Conservation (phyloP, 495 filamentous ascomycete genomes). For the Parmelia sp. region DNA sequence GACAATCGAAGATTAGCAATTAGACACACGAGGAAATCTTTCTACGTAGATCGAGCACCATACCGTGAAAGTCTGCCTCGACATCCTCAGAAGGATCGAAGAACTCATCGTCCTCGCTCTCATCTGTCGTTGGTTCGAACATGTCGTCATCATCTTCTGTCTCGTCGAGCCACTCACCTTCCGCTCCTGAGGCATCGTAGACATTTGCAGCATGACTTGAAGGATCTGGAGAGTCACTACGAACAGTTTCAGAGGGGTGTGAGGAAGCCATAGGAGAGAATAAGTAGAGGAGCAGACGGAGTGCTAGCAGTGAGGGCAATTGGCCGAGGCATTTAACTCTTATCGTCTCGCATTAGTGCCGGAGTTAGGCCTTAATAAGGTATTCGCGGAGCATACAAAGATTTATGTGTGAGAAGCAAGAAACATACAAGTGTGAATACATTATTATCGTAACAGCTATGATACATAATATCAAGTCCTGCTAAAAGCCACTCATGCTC, state of each 20-base stretch:
- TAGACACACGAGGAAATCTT: not conserved
- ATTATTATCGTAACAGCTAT: not conserved
- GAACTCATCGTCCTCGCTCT: slow-evolving; percentile 35
- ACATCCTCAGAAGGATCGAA: slow-evolving; percentile 33
- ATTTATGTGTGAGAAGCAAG: not conserved
- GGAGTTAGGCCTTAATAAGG: not conserved
- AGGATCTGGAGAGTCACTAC: slow-evolving; percentile 23
- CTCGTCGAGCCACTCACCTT: slow-evolving; percentile 38
- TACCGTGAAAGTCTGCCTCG: slow-evolving; percentile 42
- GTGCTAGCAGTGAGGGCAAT: not conserved
- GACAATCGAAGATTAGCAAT: not conserved
- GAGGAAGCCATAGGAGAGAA: slow-evolving; percentile 5
- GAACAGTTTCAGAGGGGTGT: not conserved
- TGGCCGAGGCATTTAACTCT: not conserved
- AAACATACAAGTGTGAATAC: not conserved
- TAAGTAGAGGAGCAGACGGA: not conserved
- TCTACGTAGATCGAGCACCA: not conserved
- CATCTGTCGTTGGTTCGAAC: slow-evolving; percentile 36
- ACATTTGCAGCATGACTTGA: slow-evolving; percentile 24
- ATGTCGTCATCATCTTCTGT: slow-evolving; percentile 50
- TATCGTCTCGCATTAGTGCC: not conserved
- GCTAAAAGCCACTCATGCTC: not conserved
- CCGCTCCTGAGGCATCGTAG: slow-evolving; percentile 25
- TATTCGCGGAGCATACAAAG: not conserved
- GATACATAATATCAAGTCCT: not conserved